phyloP scores from a whole-genome alignment of 2,329 filamentous ascomycete genomes.

The Hypomyces rosellus region DNA sequence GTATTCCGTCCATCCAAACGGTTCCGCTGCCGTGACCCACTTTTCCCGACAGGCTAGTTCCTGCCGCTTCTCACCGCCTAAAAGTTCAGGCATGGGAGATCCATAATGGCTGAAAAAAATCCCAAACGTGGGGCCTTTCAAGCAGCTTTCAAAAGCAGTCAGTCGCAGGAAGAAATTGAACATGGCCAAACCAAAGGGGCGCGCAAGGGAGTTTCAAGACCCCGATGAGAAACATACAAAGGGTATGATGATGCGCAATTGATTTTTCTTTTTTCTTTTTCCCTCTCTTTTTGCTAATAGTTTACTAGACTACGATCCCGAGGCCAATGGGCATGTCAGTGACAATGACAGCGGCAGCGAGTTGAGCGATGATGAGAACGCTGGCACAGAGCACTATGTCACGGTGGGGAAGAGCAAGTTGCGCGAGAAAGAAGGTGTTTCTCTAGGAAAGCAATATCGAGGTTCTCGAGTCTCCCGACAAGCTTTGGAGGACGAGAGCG shows the following conservation, averaged over 20 bases:
- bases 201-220: constrained; percentile 56
- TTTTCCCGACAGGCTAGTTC: constrained; percentile 17
- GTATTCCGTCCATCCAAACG: background rate
- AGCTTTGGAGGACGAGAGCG: constrained; percentile 53
- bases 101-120: constrained; percentile 24
- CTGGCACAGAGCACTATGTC: constrained; percentile 81
- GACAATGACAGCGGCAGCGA: constrained; percentile 47
- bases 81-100: constrained; percentile 34
- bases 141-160: constrained; percentile 5
- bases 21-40: background rate
- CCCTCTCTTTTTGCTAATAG: background rate
- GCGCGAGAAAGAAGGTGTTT: constrained; percentile 61
- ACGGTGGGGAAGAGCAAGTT: constrained; percentile 79
- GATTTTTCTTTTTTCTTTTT: background rate
- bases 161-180: constrained; percentile 17
- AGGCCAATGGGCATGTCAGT: constrained; percentile 55
- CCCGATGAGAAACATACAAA: constrained; percentile 55
- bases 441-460: constrained; percentile 73
- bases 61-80: constrained; percentile 45
- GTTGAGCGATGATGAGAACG: constrained; percentile 44
- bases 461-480: constrained; percentile 69
- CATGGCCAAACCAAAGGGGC: constrained; percentile 48
- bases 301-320: constrained; percentile 69
- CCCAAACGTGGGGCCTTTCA: constrained; percentile 23
- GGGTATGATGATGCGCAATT: constrained; percentile 37